These are phyloP conservation scores for Kentomonas sorsogonicus DNA, from an alignment of 208 protist species.

Conservation along the genomic window DNA sequence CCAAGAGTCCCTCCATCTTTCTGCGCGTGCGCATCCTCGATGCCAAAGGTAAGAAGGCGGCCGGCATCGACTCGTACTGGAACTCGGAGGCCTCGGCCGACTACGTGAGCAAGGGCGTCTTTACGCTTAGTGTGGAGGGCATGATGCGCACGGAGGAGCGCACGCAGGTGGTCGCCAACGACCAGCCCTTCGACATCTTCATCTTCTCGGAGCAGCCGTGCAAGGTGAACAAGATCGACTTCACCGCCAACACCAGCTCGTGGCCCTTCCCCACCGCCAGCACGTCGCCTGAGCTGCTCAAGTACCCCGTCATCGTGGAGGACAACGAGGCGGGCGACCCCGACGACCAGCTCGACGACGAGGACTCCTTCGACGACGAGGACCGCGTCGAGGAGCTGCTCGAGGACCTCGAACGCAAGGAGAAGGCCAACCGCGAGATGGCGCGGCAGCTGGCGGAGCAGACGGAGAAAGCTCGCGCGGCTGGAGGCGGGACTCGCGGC, in stretches of 20 bases:
- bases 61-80: conserved; percentile 80
- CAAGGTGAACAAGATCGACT: conserved; percentile 53
- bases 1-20: conserved; percentile 64
- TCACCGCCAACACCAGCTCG: conserved; percentile 60
- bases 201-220: conserved; percentile 73
- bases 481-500: conserved; percentile 10
- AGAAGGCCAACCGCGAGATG: conserved; percentile 48
- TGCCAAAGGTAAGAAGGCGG: conserved; percentile 51
- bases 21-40: conserved; percentile 58
- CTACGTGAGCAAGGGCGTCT: conserved; percentile 40
- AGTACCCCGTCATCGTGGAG: conserved; percentile 52
- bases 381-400: conserved; percentile 37
- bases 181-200: conserved; percentile 72
- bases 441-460: conserved; percentile 44
- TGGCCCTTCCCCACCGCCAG: conserved; percentile 61
- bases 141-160: conserved; percentile 42
- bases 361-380: conserved; percentile 31
- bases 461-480: conserved; percentile 35
- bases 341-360: conserved; percentile 42
- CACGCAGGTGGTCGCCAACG: conserved; percentile 52
- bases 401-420: conserved; percentile 39
- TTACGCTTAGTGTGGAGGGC: conserved; percentile 69
- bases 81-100: conserved; percentile 74
- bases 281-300: conserved; percentile 55
- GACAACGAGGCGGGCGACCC: conserved; percentile 36